These are phyloP conservation scores for Claviceps fusiformis DNA, from an alignment of 2,329 filamentous ascomycete genomes.

Conservation along the genomic window DNA sequence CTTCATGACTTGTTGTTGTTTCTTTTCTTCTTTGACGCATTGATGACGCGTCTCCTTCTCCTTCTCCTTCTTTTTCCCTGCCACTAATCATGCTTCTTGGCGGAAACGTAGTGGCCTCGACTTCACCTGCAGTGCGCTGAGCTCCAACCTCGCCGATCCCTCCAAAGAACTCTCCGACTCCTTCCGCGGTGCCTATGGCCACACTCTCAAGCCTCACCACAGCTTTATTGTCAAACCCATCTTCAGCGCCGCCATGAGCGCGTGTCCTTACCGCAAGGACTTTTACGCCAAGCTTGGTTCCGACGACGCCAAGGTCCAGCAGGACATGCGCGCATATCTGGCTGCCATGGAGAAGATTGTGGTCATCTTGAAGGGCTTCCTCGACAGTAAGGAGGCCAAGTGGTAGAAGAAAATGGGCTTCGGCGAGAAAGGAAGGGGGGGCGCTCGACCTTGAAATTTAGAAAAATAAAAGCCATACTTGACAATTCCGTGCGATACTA, in stretches of 20 bases:
- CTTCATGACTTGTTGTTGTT: not conserved
- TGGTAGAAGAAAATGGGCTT: not conserved
- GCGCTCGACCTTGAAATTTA: not conserved
- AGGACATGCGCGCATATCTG: constrained; percentile 58
- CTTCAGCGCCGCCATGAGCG: constrained; percentile 86
- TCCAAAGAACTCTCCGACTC: constrained; percentile 68
- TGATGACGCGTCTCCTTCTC: not conserved
- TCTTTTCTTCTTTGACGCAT: not conserved
- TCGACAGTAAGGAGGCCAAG: constrained; percentile 18
- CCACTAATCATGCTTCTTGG: not conserved
- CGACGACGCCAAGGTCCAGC: constrained; percentile 47
- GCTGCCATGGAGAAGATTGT: constrained; percentile 66
- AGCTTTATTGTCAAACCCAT: constrained; percentile 79
- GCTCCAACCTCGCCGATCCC: constrained; percentile 56
- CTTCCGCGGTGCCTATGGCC: constrained; percentile 74
- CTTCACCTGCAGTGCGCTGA: constrained; percentile 78
- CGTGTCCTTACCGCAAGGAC: constrained; percentile 82
- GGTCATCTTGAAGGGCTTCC: constrained; percentile 53
- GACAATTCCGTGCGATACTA: not conserved
- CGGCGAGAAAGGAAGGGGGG: no score
- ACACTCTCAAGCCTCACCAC: constrained; percentile 86
- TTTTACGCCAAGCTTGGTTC: constrained; percentile 81
- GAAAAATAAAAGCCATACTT: not conserved
- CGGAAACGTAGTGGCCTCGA: constrained; percentile 63
- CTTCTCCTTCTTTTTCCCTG: not conserved